A percentile compares a stretch with the other conserved stretches of the same genome.
These are phyloP conservation scores for Boletus hoseneyae DNA, from an alignment of 1,284 basidiomycete species.

Conservation along the genomic window DNA sequence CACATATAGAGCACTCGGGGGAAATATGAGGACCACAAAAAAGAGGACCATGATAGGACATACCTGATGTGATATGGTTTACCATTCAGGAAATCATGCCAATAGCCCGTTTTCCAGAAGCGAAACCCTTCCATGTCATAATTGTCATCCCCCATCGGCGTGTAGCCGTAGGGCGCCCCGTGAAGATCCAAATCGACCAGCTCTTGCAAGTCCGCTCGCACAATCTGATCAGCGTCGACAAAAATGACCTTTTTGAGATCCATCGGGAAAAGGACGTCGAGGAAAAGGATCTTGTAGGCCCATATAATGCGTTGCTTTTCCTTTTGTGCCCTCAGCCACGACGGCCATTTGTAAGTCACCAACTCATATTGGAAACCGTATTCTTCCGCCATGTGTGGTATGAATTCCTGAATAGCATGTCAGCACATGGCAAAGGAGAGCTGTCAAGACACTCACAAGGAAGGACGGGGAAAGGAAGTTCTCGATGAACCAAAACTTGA, in stretches of 20 bases:
- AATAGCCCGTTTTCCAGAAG: slow-evolving; percentile 98
- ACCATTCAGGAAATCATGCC: slow-evolving; percentile 82
- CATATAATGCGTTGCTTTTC: slow-evolving; percentile 99
- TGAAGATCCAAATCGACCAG: slow-evolving; percentile 88
- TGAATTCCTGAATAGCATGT: slow-evolving; percentile 69
- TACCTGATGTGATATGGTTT: slow-evolving; percentile 91
- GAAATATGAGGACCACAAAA: slow-evolving; percentile 8
- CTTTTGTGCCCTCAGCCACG: slow-evolving; percentile 93
- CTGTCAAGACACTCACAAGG: slow-evolving; percentile 52
- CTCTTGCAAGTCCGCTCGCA: slow-evolving; percentile 92
- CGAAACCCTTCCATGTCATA: slow-evolving; percentile 95
- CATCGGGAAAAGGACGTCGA: slow-evolving; percentile 98
- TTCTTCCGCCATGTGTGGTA: slow-evolving; percentile 85
- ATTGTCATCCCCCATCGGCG: slow-evolving; percentile 96
- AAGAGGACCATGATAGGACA: slow-evolving; percentile 10
- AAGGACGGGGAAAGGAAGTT: slow-evolving; percentile 99
- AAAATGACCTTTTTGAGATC: slow-evolving; percentile 98
- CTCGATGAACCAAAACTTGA: slow-evolving; percentile 99
- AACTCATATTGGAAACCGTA: slow-evolving; percentile 96
- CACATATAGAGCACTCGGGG: slow-evolving; percentile 84
- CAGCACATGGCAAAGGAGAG: not conserved
- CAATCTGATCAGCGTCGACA: slow-evolving; percentile 97
- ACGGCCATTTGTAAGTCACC: slow-evolving; percentile 98
- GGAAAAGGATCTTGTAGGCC: slow-evolving; percentile 99
- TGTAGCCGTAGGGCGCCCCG: slow-evolving; percentile 91